These are phyloP conservation scores for Davidsoniella virescens DNA, from an alignment of 2,329 filamentous ascomycete species.

Conservation along the genomic window DNA sequence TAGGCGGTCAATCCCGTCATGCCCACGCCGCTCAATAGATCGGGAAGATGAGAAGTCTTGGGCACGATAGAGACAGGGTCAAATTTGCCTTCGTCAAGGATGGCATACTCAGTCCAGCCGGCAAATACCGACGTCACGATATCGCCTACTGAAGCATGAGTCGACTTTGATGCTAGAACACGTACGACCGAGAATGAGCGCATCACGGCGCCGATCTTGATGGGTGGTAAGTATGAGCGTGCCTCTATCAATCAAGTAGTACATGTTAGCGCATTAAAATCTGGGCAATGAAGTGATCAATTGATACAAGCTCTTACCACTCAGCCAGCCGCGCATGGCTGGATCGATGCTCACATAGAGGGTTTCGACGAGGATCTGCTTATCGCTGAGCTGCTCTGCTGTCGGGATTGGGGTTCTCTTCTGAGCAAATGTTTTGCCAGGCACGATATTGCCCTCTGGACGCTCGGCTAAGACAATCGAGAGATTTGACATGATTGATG, in stretches of 20 bases:
- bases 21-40: conserved; percentile 46
- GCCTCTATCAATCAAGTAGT: conserved; percentile 20
- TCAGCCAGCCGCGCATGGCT: conserved; percentile 61
- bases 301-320: conserved; percentile 25
- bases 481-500: conserved; percentile 20
- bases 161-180: conserved; percentile 43
- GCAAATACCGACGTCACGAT: conserved; percentile 33
- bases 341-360: conserved; percentile 57
- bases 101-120: conserved; percentile 52
- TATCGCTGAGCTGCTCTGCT: conserved; percentile 40
- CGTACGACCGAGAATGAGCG: conserved; percentile 44
- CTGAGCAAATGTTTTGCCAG: conserved; percentile 30
- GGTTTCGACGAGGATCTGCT: conserved; percentile 43
- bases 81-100: conserved; percentile 37
- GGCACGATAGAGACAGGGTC: conserved; percentile 27
- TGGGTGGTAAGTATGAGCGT: conserved; percentile 49
- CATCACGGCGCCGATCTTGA: conserved; percentile 53
- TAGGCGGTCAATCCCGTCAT: conserved; percentile 61
- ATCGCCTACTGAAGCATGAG: conserved; percentile 37
- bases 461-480: conserved; percentile 47
- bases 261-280: not conserved
- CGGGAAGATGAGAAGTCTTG: conserved; percentile 29
- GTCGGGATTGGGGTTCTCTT: conserved; percentile 29
- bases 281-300: not conserved
- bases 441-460: conserved; percentile 42